Evolutionary conservation across 352 stramenopile species (phyloP).

Genomic region (Globisporangium abappressorium): DNA sequence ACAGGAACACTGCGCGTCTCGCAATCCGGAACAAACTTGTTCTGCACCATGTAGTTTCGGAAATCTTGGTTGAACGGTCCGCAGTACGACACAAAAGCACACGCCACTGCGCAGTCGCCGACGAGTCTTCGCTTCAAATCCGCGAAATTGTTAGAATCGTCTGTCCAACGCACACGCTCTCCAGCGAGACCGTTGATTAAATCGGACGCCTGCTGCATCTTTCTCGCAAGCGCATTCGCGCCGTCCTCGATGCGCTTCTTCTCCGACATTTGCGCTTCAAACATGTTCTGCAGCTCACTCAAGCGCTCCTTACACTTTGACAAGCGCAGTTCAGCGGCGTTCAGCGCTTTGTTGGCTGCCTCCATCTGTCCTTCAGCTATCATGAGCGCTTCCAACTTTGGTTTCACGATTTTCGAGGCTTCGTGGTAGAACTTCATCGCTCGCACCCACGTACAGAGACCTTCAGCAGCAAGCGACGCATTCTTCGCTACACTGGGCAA

Average conservation of each 20-base stretch:
- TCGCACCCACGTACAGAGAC: slow-evolving; percentile 96
- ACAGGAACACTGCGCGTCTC: slow-evolving; percentile 90
- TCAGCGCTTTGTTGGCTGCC: slow-evolving; percentile 94
- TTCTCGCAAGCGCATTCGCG: slow-evolving; percentile 92
- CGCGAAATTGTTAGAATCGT: slow-evolving; percentile 97
- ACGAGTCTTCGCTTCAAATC: slow-evolving; percentile 95
- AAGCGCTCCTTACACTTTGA: slow-evolving; percentile 94
- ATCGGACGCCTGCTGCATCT: slow-evolving; percentile 97
- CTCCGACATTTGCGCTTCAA: slow-evolving; percentile 97
- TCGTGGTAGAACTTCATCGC: slow-evolving; percentile 99
- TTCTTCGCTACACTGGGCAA: slow-evolving; percentile 95
- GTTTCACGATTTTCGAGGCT: slow-evolving; percentile 98
- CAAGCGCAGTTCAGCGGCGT: slow-evolving; percentile 90
- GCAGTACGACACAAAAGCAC: slow-evolving; percentile 97
- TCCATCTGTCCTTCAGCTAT: slow-evolving; percentile 97
- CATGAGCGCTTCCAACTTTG: slow-evolving; percentile 96
- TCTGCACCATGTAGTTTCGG: slow-evolving; percentile 94
- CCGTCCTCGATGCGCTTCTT: slow-evolving; percentile 97
- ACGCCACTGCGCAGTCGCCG: slow-evolving; percentile 96
- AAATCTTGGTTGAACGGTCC: slow-evolving; percentile 99
- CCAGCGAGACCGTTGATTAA: slow-evolving; percentile 96
- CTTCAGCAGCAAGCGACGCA: slow-evolving; percentile 94
- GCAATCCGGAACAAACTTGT: slow-evolving; percentile 95
- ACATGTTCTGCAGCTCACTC: slow-evolving; percentile 94
- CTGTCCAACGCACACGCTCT: slow-evolving; percentile 95